A percentile compares a stretch with the other conserved stretches of the same genome.
These are phyloP conservation scores for Plasmodium coatneyi DNA, from an alignment of 169 alveolate species.

Conservation along the genomic window DNA sequence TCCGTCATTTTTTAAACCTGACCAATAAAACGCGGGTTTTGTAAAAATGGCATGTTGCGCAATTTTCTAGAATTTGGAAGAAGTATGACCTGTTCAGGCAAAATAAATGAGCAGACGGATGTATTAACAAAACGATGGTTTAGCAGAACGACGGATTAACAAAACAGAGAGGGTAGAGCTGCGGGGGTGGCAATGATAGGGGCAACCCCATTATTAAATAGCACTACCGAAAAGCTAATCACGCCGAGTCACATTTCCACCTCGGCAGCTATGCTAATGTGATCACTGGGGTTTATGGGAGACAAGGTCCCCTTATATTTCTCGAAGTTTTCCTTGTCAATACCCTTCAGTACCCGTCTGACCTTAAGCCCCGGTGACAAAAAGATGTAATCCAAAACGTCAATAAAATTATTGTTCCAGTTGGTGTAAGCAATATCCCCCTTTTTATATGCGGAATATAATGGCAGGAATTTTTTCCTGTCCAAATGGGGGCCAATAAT, in stretches of 20 bases:
- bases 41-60: not conserved
- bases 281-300: slow-evolving; percentile 72
- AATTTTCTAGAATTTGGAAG: not conserved
- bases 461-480: slow-evolving; percentile 52
- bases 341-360: slow-evolving; percentile 41
- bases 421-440: slow-evolving; percentile 54
- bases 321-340: slow-evolving; percentile 3
- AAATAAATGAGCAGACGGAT: not conserved
- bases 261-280: slow-evolving; percentile 66
- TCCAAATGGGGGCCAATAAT: slow-evolving; percentile 52
- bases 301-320: slow-evolving; percentile 47
- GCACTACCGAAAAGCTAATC: not conserved
- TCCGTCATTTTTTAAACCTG: not conserved
- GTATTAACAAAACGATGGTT: not conserved
- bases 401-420: slow-evolving; percentile 74
- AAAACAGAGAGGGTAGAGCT: not conserved
- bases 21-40: not conserved
- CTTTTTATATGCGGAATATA: slow-evolving; percentile 63
- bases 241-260: slow-evolving; percentile 25
- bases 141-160: not conserved
- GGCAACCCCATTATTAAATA: too few relatives aligned
- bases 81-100: not conserved
- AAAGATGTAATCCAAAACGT: slow-evolving; percentile 68
- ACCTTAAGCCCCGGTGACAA: slow-evolving; percentile 63
- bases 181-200: too few relatives aligned